Evolutionary conservation across 805 yeast genomes (phyloP), one percentile per base, ranked within the genome.

Genomic region (Nakazawaea wyomingensis): DNA sequence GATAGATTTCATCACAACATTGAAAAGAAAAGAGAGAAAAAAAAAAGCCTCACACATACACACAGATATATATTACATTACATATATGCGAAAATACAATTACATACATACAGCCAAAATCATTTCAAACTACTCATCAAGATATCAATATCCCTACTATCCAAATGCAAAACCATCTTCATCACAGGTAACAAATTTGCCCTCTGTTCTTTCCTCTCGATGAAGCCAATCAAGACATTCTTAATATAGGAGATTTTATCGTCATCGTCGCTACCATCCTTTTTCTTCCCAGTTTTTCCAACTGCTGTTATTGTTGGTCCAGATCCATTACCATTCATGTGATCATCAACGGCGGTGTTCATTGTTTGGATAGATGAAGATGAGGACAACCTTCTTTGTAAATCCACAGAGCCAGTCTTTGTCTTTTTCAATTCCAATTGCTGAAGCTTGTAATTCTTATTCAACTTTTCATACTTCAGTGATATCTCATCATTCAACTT

Each of bases 131-230:
- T 42, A 19, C 13, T 36, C 3, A 14, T 17, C 34, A 42, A 36
- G 13, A 42, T 29, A 6, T 42, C 37, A 18, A 85, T 93, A 50
- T 91, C 99, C 5, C 71, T 75, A 41, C 74, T 77, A 39, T 72
- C 77, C 56, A 91, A 65, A 43, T 80, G 78, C 47, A 91, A 71
- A 40, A 91, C 61, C 50, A 86, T 80, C 38, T 90, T 76, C 19
- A 91, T 68, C 5, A 93, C 98, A 0, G 98, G 97, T 26, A 93
- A 65, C 34, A 91, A 70, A 59, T 82, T 87, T 22, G 72, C 78
- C 46, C 98, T 72, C 61, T 90, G 97, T n/a, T 91, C 99, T 55
- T 76, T 85, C 57, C 86, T 96, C 55, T 90, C 96, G 43, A 93
- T 62, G 58, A 85, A 93, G 2, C 97, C 97, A 2, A 91, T 65